Evolutionary conservation across 2,329 filamentous ascomycete species (phyloP).

Genomic region (Stachybotrys echinatus): DNA sequence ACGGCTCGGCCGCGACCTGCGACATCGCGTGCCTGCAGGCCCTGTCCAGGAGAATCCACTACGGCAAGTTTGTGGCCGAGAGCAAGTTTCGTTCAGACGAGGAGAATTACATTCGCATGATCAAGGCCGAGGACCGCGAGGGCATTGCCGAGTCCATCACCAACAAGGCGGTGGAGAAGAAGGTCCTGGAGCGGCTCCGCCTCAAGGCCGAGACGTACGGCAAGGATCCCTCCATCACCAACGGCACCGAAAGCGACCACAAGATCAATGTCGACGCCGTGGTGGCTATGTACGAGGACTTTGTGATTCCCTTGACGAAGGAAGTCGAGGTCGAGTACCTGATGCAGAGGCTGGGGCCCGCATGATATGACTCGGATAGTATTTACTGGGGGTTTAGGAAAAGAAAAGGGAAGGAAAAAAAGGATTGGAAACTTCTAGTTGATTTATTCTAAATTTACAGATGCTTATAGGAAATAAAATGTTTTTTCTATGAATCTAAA

Average conservation of each 20-base stretch:
- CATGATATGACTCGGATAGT: too few relatives aligned
- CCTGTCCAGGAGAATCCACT: conserved; percentile 86
- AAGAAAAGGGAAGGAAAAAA: too few relatives aligned
- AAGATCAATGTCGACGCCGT: conserved; percentile 95
- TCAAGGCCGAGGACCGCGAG: conserved; percentile 71
- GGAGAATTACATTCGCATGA: conserved; percentile 75
- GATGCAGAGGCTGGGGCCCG: conserved; percentile 74
- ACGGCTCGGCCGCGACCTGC: conserved; percentile 84
- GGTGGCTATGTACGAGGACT: conserved; percentile 83
- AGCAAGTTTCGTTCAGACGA: conserved; percentile 84
- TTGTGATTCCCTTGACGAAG: conserved; percentile 96
- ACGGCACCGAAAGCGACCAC: conserved; percentile 42
- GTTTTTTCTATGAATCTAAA: too few relatives aligned
- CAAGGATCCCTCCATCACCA: conserved; percentile 69
- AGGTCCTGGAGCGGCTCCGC: conserved; percentile 80
- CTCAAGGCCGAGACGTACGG: conserved; percentile 93
- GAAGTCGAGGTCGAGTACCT: conserved; percentile 97
- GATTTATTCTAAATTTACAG: too few relatives aligned
- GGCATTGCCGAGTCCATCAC: conserved; percentile 90
- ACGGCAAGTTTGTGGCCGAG: conserved; percentile 97
- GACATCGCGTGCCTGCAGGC: conserved; percentile 90
- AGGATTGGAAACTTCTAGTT: too few relatives aligned
- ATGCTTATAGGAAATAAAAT: too few relatives aligned
- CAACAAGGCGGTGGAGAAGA: conserved; percentile 80
- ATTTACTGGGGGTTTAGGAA: too few relatives aligned